phyloP scores from a whole-genome alignment of 2,329 filamentous ascomycete species.

The Colletotrichum chrysophilum region DNA sequence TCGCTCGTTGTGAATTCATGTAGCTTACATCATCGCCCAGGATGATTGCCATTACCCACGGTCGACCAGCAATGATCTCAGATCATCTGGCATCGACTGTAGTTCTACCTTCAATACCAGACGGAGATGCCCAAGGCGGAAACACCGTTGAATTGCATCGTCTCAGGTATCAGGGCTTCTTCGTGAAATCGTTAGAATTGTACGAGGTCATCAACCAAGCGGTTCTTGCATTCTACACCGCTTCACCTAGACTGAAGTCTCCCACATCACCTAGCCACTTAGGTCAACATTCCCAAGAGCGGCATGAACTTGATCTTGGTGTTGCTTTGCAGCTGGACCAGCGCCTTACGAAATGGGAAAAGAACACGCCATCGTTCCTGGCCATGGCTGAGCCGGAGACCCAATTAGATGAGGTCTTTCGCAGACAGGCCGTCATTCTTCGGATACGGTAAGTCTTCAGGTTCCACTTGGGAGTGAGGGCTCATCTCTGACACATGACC shows the following conservation, averaged over 20 bases:
- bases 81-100: constrained; percentile 29
- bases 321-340: constrained; percentile 36
- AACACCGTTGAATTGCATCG: background rate
- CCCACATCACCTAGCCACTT: background rate
- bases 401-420: constrained; percentile 27
- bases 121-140: background rate
- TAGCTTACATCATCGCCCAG: constrained; percentile 20
- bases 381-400: constrained; percentile 23
- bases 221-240: constrained; percentile 32
- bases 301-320: constrained; percentile 27
- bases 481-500: background rate
- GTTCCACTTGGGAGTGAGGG: too few relatives aligned
- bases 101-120: constrained; percentile 27
- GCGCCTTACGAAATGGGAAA: constrained; percentile 35
- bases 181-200: constrained; percentile 37
- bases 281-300: background rate
- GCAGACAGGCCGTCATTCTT: constrained; percentile 37
- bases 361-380: constrained; percentile 29
- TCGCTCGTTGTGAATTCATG: background rate
- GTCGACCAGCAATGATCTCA: constrained; percentile 40
- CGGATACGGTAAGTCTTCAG: constrained; percentile 31
- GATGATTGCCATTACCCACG: constrained; percentile 40
- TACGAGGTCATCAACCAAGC: constrained; percentile 42
- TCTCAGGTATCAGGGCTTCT: constrained; percentile 29
- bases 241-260: background rate